Base-by-base conservation (phyloP, 2,329 filamentous ascomycete species). In the Colletotrichum sp. region DNA sequence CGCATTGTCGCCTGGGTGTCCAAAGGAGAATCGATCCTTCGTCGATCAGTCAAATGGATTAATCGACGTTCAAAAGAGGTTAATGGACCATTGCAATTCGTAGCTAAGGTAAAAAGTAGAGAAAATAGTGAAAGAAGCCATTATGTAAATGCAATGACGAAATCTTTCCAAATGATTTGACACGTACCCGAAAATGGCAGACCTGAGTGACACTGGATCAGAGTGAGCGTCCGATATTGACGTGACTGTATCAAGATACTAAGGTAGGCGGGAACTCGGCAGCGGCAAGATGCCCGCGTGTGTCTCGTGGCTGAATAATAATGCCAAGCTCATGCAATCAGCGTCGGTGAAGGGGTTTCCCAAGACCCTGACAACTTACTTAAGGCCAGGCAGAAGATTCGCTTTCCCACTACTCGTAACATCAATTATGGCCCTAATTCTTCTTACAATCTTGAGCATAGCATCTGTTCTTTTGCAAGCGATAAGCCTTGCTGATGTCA, bases 391-490 rank as follows among this genome's bases (percentile, higher is more conserved):
- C n/a, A n/a, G 18, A 48, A n/a, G 39, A 9, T 48, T 48, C 39
- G 12, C 43, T 52, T 52, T 0, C 12, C 43, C 1, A 22, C 10
- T 4, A 13, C 6, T 6, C 12, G n/a, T 10, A 52, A n/a, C 6
- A 13, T 52, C 10, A 6, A 52, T 52, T 52, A 2, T 5, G 7
- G 10, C 12, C 43, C 12, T 5, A 34, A 15, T 6, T 6, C 32
- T 34, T 3, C 32, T 34, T 34, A 3, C 13, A 13, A 13, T 5
- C 1, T 2, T 15, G 12, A 0, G 13, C 5, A 34, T 2, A 34
- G 15, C 2, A 15, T 15, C 32, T 34, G 12, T 12, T 13, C 32
- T 34, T 34, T 34, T 15, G 32, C 12, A 34, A 34, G 32, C 32
- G 6, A 15, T 34, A 22, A 52, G 43, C n/a, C 10, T 22, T 52